Conservation (phyloP, 805 yeast genomes). For the Nakazawaea anatomiae region DNA sequence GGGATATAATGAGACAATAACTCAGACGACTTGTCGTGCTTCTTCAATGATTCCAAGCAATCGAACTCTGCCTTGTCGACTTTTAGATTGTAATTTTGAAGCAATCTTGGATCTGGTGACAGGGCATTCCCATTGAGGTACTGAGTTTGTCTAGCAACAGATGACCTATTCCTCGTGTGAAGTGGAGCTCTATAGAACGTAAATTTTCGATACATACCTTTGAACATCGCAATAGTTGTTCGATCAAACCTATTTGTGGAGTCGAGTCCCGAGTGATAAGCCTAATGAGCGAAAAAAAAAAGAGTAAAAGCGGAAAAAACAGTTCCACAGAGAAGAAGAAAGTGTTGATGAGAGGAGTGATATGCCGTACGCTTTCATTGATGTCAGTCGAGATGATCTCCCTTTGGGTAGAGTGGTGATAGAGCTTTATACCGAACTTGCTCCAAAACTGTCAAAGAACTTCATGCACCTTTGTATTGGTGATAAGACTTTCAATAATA, state of each 20-base stretch:
- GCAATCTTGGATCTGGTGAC: slow-evolving; percentile 15
- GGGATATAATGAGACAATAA: slow-evolving; percentile 68
- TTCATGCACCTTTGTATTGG: slow-evolving; percentile 42
- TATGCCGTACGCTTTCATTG: slow-evolving; percentile 36
- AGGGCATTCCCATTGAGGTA: not conserved
- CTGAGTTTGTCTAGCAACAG: not conserved
- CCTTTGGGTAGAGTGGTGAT: slow-evolving; percentile 56
- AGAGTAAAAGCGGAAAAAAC: not conserved
- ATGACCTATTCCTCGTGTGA: not conserved
- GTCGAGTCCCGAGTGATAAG: too few relatives aligned
- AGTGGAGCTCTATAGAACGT: not conserved
- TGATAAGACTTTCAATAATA: slow-evolving; percentile 18
- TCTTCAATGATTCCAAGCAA: slow-evolving; percentile 37
- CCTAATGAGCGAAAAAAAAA: too few relatives aligned
- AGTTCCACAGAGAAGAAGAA: not conserved
- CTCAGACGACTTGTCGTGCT: slow-evolving; percentile 56
- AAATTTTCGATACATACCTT: not conserved
- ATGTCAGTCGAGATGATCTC: slow-evolving; percentile 38
- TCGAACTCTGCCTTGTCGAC: slow-evolving; percentile 34
- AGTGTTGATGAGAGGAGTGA: not conserved
- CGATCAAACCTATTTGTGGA: too few relatives aligned
- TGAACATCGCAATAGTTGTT: not conserved
- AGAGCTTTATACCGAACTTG: slow-evolving; percentile 39
- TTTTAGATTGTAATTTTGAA: slow-evolving; percentile 23
- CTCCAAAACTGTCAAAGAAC: slow-evolving; percentile 53